These are phyloP conservation scores for Drosera capensis DNA, from an alignment of 148 eudicot species.

Conservation along the genomic window DNA sequence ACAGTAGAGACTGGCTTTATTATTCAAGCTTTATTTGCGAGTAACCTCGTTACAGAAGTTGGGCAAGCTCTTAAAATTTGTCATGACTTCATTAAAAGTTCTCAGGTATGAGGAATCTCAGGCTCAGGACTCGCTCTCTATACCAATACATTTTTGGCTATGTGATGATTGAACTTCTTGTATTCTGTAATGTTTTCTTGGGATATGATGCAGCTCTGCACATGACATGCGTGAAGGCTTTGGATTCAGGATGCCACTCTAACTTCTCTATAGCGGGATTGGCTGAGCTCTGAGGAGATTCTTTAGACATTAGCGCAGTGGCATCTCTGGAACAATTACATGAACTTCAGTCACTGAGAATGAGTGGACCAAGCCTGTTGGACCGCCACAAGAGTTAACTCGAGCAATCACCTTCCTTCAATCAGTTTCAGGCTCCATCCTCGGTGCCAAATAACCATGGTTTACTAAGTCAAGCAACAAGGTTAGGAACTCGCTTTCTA, in stretches of 20 bases:
- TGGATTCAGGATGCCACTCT: constrained; percentile 84
- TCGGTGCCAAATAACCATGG: constrained; percentile 72
- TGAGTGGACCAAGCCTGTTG: constrained; percentile 95
- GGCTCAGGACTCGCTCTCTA: too few relatives aligned
- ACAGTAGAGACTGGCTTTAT: constrained; percentile 27
- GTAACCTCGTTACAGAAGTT: constrained; percentile 21
- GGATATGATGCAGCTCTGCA: too few relatives aligned
- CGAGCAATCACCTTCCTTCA: constrained; percentile 73
- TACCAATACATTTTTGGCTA: too few relatives aligned
- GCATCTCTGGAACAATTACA: constrained; percentile 89
- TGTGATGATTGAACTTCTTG: too few relatives aligned
- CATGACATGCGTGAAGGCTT: constrained; percentile 83
- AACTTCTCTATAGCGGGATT: constrained; percentile 84
- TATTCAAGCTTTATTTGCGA: constrained; percentile 37
- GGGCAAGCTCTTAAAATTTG: constrained; percentile 20
- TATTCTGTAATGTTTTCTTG: too few relatives aligned
- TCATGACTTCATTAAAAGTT: constrained; percentile 35
- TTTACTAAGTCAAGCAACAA: constrained; percentile 69
- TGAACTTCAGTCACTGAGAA: constrained; percentile 86
- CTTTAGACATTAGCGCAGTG: constrained; percentile 67
- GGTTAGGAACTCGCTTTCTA: constrained; percentile 50
- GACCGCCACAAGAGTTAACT: constrained; percentile 65
- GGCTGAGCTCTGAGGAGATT: constrained; percentile 78
- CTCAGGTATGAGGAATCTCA: too few relatives aligned
- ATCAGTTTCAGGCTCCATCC: constrained; percentile 70